phyloP scores from a whole-genome alignment of 257 asterid species.

The Thymus quinquecostatus region DNA sequence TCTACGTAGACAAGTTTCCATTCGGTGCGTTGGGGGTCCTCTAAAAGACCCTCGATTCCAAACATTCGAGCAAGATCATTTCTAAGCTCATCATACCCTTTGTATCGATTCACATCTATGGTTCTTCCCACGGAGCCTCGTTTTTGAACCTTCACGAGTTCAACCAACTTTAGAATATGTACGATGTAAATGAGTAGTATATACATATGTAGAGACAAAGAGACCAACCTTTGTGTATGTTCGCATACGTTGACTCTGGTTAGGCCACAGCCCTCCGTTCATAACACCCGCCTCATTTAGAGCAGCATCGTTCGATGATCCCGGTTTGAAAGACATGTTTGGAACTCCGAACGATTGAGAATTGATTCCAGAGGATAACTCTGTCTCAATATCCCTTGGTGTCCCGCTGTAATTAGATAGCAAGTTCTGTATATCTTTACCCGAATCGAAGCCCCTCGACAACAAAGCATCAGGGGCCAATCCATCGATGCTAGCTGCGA shows the following conservation, averaged over 20 bases:
- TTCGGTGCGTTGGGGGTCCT: constrained; percentile 83
- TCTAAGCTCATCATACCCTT: constrained; percentile 88
- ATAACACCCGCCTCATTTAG: constrained; percentile 61
- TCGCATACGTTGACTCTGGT: constrained; percentile 90
- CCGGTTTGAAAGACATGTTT: constrained; percentile 64
- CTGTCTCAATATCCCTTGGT: constrained; percentile 80
- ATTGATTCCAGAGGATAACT: constrained; percentile 70
- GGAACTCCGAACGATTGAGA: constrained; percentile 81
- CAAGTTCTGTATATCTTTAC: constrained; percentile 86
- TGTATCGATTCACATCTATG: constrained; percentile 80
- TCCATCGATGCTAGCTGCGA: constrained; percentile 56
- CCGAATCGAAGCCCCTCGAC: constrained; percentile 88
- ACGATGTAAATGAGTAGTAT: not conserved
- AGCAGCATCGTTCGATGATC: constrained; percentile 69
- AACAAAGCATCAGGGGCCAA: constrained; percentile 89
- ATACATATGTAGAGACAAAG: constrained; percentile 17
- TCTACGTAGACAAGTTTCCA: constrained; percentile 95
- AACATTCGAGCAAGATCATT: constrained; percentile 93
- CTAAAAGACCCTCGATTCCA: constrained; percentile 90
- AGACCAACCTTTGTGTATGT: constrained; percentile 81
- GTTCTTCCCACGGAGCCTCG: constrained; percentile 99
- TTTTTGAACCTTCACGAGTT: constrained; percentile 77
- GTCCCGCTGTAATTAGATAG: constrained; percentile 66
- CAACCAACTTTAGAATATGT: constrained; percentile 2
- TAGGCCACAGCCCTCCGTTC: constrained; percentile 76